Conservation (phyloP, 306 rosid species). For the Trichosanthes cucumerina region DNA sequence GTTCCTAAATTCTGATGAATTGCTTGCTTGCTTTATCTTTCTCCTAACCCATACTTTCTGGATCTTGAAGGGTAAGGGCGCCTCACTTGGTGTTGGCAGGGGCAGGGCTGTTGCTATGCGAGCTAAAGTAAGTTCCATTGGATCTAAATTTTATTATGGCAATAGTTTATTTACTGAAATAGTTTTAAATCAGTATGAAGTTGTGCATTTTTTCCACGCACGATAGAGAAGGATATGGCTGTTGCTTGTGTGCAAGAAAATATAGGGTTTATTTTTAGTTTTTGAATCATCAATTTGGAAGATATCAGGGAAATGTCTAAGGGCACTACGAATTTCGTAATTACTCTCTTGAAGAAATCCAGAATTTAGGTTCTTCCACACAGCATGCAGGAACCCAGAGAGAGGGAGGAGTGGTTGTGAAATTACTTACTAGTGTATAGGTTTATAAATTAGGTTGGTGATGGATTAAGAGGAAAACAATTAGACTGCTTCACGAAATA, state of each 20-base stretch:
- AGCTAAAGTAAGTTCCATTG: slow-evolving; percentile 47
- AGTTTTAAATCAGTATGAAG: not conserved
- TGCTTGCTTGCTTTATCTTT: not conserved
- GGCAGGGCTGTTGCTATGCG: slow-evolving; percentile 99
- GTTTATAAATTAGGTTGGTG: not conserved
- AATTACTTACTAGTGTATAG: not conserved
- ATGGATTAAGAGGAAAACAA: not conserved
- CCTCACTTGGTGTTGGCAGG: slow-evolving; percentile 96
- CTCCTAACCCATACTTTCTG: slow-evolving; percentile 14
- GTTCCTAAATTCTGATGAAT: not conserved
- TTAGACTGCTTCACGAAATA: not conserved
- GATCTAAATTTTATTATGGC: not conserved
- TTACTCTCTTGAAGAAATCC: not conserved
- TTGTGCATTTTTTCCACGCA: not conserved
- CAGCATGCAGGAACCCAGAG: not conserved
- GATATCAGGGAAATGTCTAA: not conserved
- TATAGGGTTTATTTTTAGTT: not conserved
- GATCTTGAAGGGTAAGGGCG: slow-evolving; percentile 84
- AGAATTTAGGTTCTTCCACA: not conserved
- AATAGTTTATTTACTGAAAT: not conserved
- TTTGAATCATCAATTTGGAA: not conserved
- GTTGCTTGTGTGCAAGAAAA: not conserved
- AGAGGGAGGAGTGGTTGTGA: not conserved
- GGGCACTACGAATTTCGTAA: not conserved
- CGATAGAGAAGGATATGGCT: not conserved